Percentiles rank a stretch among this genome's conserved stretches.
Evolutionary conservation across 2,329 filamentous ascomycete genomes (phyloP).

Genomic region (Fusarium abutilonis): DNA sequence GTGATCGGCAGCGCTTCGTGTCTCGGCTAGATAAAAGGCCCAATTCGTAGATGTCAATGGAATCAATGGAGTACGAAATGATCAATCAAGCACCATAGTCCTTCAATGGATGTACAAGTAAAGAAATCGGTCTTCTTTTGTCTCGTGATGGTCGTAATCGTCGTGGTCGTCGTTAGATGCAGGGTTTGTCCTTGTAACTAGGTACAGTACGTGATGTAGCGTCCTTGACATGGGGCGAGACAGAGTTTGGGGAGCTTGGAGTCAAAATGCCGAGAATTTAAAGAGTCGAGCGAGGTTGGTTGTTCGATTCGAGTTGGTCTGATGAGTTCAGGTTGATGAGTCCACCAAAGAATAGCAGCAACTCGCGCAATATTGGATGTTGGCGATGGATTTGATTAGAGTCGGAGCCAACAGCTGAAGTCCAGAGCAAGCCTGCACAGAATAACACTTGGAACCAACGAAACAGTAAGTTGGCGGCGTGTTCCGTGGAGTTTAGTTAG

Average conservation of each 20-base stretch:
- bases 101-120: slow-evolving; percentile 1
- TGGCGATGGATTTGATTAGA: slow-evolving; percentile 2
- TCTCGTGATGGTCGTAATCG: slow-evolving; percentile 37
- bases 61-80: slow-evolving; percentile 12
- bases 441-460: slow-evolving; percentile 13
- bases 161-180: slow-evolving; percentile 37
- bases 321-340: slow-evolving; percentile 8
- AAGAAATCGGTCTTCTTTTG: slow-evolving; percentile 31
- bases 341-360: slow-evolving; percentile 31
- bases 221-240: slow-evolving; percentile 2
- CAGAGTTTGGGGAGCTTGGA: slow-evolving; percentile 17
- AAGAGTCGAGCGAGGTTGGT: slow-evolving; percentile 29
- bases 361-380: no score
- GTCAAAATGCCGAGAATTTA: slow-evolving; percentile 7
- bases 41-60: slow-evolving; percentile 22
- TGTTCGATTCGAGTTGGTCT: slow-evolving; percentile 25
- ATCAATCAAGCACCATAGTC: slow-evolving; percentile 14
- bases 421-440: neutral
- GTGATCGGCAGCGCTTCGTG: slow-evolving; percentile 30
- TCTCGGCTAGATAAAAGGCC: slow-evolving; percentile 9
- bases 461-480: slow-evolving; percentile 11
- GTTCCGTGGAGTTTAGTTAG: slow-evolving; percentile 10
- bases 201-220: neutral
- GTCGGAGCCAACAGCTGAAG: slow-evolving; percentile 18
- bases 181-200: slow-evolving; percentile 1